Evolutionary conservation across 2,329 filamentous ascomycete species (phyloP).

Genomic region (Fusarium sambucinum): DNA sequence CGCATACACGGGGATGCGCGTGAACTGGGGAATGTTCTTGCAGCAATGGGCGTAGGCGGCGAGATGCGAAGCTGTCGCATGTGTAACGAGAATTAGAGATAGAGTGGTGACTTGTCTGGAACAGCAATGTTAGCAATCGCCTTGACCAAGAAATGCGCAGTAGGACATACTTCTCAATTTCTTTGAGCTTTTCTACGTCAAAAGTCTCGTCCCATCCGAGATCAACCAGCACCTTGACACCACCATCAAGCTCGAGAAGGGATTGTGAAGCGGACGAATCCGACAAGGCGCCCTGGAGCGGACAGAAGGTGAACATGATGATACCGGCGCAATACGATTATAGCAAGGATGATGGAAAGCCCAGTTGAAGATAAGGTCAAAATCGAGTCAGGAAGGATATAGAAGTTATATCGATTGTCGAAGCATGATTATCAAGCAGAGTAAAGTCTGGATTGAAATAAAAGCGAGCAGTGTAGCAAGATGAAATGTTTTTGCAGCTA

Average conservation of each 20-base stretch:
- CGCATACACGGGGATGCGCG: conserved; percentile 92
- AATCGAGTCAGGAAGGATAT: neutral
- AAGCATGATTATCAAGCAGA: conserved; percentile 39
- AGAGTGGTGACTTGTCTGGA: conserved; percentile 87
- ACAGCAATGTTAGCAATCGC: conserved; percentile 37
- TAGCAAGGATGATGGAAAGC: conserved; percentile 19
- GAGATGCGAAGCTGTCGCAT: conserved; percentile 90
- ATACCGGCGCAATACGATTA: conserved; percentile 33
- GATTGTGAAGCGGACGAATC: conserved; percentile 90
- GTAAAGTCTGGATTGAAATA: conserved; percentile 1
- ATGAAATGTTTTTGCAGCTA: conserved; percentile 23
- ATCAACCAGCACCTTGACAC: conserved; percentile 93
- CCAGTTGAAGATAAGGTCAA: conserved; percentile 15
- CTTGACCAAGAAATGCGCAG: neutral
- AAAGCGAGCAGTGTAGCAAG: neutral
- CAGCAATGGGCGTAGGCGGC: conserved; percentile 96
- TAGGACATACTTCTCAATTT: conserved; percentile 83
- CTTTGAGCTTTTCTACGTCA: conserved; percentile 81
- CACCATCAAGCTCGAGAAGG: conserved; percentile 95
- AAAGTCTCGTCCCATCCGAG: conserved; percentile 97
- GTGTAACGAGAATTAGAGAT: conserved; percentile 92
- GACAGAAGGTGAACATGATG: conserved; percentile 94
- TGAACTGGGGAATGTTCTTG: conserved; percentile 94
- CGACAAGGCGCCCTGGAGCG: conserved; percentile 90
- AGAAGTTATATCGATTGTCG: conserved; percentile 33